Percentiles rank a stretch among this genome's conserved stretches.
Evolutionary conservation across 768 basidiomycete genomes (phyloP).

Genomic region (Paxillus rubicundulus): DNA sequence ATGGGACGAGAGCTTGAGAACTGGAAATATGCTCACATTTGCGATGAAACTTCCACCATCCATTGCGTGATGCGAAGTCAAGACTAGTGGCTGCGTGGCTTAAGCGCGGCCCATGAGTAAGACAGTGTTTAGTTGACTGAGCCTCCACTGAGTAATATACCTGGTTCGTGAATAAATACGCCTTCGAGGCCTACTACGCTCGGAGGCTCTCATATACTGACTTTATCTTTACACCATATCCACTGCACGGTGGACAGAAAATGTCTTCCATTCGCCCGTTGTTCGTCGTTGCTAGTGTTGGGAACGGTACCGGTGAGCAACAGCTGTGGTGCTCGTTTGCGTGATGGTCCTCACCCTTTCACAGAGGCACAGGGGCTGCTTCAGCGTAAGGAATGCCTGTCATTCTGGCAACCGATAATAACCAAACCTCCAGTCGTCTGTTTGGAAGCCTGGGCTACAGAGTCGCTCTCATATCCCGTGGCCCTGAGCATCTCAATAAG

Average conservation of each 20-base stretch:
- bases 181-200: too few species aligned
- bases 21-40: too few species aligned
- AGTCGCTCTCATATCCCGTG: slow-evolving; percentile 64
- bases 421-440: slow-evolving; percentile 41
- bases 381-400: slow-evolving; percentile 44
- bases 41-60: too few species aligned
- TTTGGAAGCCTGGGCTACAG: slow-evolving; percentile 64
- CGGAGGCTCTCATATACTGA: too few species aligned
- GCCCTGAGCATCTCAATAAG: slow-evolving; percentile 47
- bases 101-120: not conserved
- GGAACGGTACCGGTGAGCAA: slow-evolving; percentile 37
- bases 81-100: too few species aligned
- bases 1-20: too few species aligned
- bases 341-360: not conserved
- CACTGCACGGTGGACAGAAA: slow-evolving; percentile 4
- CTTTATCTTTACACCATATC: not conserved
- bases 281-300: slow-evolving; percentile 57
- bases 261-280: slow-evolving; percentile 44
- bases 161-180: slow-evolving; percentile 11
- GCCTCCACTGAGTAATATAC: too few species aligned
- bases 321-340: not conserved
- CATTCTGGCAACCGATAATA: not conserved
- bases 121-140: slow-evolving; percentile 17
- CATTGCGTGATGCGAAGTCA: too few species aligned
- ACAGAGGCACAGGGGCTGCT: slow-evolving; percentile 54